These are phyloP conservation scores for Syzygium malaccense DNA, from an alignment of 441 rosid genomes.

Conservation along the genomic window DNA sequence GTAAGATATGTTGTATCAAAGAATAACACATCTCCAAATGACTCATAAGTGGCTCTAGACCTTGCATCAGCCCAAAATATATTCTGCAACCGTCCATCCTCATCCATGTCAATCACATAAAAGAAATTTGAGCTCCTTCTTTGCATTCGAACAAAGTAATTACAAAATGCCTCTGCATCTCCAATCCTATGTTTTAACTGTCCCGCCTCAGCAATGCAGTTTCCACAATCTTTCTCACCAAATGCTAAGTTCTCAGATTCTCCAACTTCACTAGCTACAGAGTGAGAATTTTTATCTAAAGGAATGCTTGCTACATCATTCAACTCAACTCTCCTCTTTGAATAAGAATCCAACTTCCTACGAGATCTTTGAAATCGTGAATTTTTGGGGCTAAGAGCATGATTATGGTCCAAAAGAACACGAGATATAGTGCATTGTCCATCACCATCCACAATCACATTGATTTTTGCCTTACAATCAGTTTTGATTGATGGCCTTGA, in stretches of 20 bases:
- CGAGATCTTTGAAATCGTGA: background rate
- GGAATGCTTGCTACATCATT: background rate
- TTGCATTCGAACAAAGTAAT: slow-evolving; percentile 8
- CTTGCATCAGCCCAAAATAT: slow-evolving; percentile 7
- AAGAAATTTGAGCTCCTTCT: slow-evolving; percentile 1
- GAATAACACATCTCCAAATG: slow-evolving; percentile 2
- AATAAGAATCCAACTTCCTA: background rate
- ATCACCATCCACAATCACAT: background rate
- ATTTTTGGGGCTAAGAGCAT: background rate
- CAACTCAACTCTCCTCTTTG: background rate
- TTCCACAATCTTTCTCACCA: background rate
- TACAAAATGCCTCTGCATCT: background rate
- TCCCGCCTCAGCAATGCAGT: background rate
- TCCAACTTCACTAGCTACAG: background rate
- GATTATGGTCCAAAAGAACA: slow-evolving; percentile 1
- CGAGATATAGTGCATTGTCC: slow-evolving; percentile 2
- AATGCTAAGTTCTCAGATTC: background rate
- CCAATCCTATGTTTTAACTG: background rate
- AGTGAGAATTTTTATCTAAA: background rate
- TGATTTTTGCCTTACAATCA: slow-evolving; percentile 1
- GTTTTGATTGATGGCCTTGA: slow-evolving; percentile 1
- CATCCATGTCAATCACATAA: slow-evolving; percentile 5
- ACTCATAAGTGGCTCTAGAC: background rate
- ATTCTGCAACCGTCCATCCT: background rate
- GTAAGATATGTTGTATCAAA: slow-evolving; percentile 1